Conservation (phyloP, 768 basidiomycete species). For the Leccinum arenicola region DNA sequence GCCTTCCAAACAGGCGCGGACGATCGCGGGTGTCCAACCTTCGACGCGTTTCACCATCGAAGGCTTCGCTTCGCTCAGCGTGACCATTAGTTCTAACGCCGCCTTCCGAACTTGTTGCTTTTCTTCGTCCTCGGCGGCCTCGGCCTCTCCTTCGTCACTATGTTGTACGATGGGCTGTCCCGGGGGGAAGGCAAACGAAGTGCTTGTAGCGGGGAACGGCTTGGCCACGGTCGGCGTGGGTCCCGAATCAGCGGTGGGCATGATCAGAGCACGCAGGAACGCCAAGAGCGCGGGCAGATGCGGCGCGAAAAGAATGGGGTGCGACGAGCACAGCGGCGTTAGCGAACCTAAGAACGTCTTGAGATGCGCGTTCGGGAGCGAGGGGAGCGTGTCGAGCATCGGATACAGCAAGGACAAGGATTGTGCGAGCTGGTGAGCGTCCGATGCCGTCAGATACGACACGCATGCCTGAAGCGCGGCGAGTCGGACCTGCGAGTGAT, state of each 20-base stretch:
- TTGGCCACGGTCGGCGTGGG: constrained; percentile 53
- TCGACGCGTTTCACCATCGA: constrained; percentile 63
- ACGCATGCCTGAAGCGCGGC: constrained; percentile 70
- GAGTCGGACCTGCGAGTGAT: constrained; percentile 55
- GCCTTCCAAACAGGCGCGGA: constrained; percentile 76
- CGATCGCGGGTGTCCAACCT: constrained; percentile 69
- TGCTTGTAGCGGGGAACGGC: constrained; percentile 36
- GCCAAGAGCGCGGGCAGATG: constrained; percentile 66
- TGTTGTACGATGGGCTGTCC: constrained; percentile 18
- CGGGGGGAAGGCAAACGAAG: constrained; percentile 42
- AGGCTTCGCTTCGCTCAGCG: constrained; percentile 71
- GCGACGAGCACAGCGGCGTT: constrained; percentile 65
- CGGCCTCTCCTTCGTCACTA: constrained; percentile 31
- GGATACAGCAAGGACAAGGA: constrained; percentile 60
- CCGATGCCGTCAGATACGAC: constrained; percentile 63
- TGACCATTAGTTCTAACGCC: constrained; percentile 82
- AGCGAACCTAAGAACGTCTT: constrained; percentile 66
- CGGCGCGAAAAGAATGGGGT: constrained; percentile 70
- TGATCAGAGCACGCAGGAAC: constrained; percentile 70
- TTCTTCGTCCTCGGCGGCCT: constrained; percentile 56
- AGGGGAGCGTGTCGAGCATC: constrained; percentile 72
- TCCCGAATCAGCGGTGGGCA: constrained; percentile 55
- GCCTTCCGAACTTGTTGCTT: constrained; percentile 66
- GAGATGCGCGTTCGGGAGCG: constrained; percentile 51
- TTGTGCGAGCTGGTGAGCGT: constrained; percentile 58